These are phyloP conservation scores for Echria macrotheca DNA, from an alignment of 495 filamentous ascomycete species.

Conservation along the genomic window DNA sequence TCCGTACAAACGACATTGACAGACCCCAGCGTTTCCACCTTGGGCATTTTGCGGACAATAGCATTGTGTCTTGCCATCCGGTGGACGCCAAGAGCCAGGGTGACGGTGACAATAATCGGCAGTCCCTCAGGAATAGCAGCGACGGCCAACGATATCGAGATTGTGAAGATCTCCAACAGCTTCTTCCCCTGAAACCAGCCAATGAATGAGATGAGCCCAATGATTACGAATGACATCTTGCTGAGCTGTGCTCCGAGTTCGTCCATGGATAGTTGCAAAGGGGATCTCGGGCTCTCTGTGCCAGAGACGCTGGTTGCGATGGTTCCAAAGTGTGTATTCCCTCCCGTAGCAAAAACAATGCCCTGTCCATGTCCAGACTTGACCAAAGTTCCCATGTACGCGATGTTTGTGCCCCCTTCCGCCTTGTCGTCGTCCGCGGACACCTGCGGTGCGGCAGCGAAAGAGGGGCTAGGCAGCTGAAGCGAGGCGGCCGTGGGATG, in stretches of 20 bases:
- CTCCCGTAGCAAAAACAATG: constrained; percentile 89
- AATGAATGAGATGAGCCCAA: constrained; percentile 82
- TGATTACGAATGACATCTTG: constrained; percentile 92
- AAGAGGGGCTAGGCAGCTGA: constrained; percentile 35
- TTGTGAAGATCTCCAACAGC: constrained; percentile 93
- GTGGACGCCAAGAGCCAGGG: constrained; percentile 86
- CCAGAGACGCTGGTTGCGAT: constrained; percentile 88
- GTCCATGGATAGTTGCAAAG: constrained; percentile 95
- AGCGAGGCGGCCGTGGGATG: constrained; percentile 18
- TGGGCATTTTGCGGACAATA: constrained; percentile 90
- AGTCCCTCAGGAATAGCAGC: constrained; percentile 96
- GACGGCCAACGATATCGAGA: constrained; percentile 93
- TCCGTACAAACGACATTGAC: constrained; percentile 99
- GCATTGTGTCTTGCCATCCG: constrained; percentile 91
- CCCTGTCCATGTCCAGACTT: constrained; percentile 94
- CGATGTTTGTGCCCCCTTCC: constrained; percentile 62
- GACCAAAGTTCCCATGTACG: constrained; percentile 97
- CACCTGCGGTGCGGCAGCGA: constrained; percentile 16
- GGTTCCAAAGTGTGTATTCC: constrained; percentile 90
- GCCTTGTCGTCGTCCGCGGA: constrained; percentile 22
- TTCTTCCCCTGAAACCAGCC: constrained; percentile 84
- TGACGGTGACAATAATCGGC: constrained; percentile 97
- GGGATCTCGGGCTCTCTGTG: constrained; percentile 91
- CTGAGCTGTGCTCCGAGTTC: constrained; percentile 88
- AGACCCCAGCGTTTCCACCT: constrained; percentile 94